These are phyloP conservation scores for Ustilago loliicola DNA, from an alignment of 1,284 basidiomycete genomes.

Conservation along the genomic window DNA sequence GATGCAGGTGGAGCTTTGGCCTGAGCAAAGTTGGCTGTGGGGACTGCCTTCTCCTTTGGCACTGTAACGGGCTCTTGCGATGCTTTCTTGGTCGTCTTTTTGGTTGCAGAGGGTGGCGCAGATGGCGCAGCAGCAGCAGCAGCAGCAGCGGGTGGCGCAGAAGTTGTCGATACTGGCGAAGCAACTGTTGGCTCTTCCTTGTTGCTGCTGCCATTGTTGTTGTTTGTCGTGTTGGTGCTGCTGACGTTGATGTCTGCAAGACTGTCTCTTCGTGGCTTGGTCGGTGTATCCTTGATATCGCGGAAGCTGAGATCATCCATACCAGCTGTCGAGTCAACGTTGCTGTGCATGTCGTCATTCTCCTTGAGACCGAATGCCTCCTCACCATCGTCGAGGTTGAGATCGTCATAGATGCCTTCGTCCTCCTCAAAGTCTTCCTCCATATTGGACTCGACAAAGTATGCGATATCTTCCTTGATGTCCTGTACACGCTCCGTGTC, in stretches of 20 bases:
- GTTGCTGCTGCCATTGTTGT: conserved; percentile 71
- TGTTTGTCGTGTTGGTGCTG: conserved; percentile 2
- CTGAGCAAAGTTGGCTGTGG: conserved; percentile 81
- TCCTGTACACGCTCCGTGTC: conserved; percentile 82
- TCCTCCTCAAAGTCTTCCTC: conserved; percentile 98
- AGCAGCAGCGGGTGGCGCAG: conserved; percentile 19
- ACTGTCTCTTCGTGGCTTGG: conserved; percentile 47
- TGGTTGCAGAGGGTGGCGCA: conserved; percentile 30
- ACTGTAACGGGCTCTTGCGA: conserved; percentile 50
- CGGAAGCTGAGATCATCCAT: conserved; percentile 69
- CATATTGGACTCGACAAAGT: conserved; percentile 96
- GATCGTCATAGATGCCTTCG: conserved; percentile 97
- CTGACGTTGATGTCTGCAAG: conserved; percentile 74
- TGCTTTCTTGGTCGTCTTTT: conserved; percentile 55
- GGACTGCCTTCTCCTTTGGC: conserved; percentile 77
- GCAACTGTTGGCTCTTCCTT: conserved; percentile 35
- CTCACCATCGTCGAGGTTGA: conserved; percentile 93
- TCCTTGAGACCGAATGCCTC: conserved; percentile 73
- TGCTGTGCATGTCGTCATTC: conserved; percentile 77
- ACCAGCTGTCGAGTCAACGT: conserved; percentile 73
- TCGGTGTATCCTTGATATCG: conserved; percentile 44
- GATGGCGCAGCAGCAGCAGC: conserved; percentile 11
- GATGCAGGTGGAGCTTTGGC: conserved; percentile 73
- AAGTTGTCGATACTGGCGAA: conserved; percentile 21
- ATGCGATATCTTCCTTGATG: conserved; percentile 94